A percentile compares a stretch with the other conserved stretches of the same genome.
Conservation (phyloP, 257 asterid species). For the Solanum chiquidenum region DNA sequence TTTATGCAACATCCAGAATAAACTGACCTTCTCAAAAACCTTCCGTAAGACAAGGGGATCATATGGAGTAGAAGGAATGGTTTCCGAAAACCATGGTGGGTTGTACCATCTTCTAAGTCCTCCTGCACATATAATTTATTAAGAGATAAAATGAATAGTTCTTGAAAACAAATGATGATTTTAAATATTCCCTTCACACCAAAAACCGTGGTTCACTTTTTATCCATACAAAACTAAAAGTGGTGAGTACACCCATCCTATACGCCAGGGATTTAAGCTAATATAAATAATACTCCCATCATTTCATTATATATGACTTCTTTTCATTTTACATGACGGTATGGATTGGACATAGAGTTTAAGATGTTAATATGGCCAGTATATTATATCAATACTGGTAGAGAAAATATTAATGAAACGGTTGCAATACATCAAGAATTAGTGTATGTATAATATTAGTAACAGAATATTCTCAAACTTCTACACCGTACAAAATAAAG, state of each 20-base stretch:
- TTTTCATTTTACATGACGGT: not conserved
- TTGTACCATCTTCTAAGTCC: constrained; percentile 90
- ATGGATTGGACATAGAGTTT: not conserved
- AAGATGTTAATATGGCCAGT: not conserved
- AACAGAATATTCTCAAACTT: not conserved
- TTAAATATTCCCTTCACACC: not conserved
- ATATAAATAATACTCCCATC: not conserved
- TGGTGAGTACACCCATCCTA: not conserved
- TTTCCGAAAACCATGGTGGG: constrained; percentile 82
- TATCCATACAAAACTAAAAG: not conserved
- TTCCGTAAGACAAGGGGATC: constrained; percentile 63
- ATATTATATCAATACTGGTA: not conserved
- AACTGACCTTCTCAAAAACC: constrained; percentile 91
- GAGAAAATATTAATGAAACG: not conserved
- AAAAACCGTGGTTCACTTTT: not conserved
- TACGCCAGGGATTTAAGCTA: not conserved
- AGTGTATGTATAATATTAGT: not conserved
- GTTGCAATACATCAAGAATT: not conserved
- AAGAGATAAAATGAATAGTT: not conserved
- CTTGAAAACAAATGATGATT: not conserved
- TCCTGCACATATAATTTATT: constrained; percentile 38
- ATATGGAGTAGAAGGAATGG: constrained; percentile 68
- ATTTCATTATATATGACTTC: not conserved
- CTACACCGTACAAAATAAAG: not conserved
- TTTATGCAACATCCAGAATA: not conserved